Conservation (phyloP, 202 grass and related monocot genomes). For the Thinopyrum obtusiflorum region DNA sequence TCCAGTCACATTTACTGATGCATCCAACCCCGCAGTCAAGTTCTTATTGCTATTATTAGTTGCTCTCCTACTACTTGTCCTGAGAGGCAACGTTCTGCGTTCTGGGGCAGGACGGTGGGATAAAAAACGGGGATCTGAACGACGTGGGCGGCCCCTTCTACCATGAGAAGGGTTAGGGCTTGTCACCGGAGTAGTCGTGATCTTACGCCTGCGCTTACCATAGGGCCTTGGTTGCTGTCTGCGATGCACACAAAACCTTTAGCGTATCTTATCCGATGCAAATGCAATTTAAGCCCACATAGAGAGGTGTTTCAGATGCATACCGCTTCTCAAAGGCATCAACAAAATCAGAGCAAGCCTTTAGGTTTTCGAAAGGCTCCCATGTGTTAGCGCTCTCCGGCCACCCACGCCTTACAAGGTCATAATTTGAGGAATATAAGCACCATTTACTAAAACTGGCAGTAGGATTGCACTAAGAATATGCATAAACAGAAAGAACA, state of each 20-base stretch:
- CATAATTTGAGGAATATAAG: no score
- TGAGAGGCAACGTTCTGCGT: conserved; percentile 30
- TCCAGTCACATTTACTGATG: conserved; percentile 4
- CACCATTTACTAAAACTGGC: no score
- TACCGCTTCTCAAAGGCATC: conserved; percentile 79
- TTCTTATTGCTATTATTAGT: conserved; percentile 36
- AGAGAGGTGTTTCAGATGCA: no score
- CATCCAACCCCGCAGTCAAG: not conserved
- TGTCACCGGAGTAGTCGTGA: not conserved
- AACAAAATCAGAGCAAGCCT: conserved; percentile 71
- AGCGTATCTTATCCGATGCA: no score
- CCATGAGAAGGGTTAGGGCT: conserved; percentile 39
- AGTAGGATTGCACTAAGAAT: no score
- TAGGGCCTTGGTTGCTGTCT: conserved; percentile 39
- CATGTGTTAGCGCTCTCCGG: conserved; percentile 88
- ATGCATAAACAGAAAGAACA: no score
- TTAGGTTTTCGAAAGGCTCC: conserved; percentile 88
- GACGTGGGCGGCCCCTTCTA: conserved; percentile 50
- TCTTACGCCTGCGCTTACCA: conserved; percentile 58
- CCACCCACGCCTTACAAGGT: conserved; percentile 88
- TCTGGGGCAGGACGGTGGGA: conserved; percentile 11
- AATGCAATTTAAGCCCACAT: no score
- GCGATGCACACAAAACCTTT: no score
- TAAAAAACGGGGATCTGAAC: conserved; percentile 30
- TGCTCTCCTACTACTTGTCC: conserved; percentile 46